Conservation (phyloP, 345 rosid species). For the Erodium maritimum region DNA sequence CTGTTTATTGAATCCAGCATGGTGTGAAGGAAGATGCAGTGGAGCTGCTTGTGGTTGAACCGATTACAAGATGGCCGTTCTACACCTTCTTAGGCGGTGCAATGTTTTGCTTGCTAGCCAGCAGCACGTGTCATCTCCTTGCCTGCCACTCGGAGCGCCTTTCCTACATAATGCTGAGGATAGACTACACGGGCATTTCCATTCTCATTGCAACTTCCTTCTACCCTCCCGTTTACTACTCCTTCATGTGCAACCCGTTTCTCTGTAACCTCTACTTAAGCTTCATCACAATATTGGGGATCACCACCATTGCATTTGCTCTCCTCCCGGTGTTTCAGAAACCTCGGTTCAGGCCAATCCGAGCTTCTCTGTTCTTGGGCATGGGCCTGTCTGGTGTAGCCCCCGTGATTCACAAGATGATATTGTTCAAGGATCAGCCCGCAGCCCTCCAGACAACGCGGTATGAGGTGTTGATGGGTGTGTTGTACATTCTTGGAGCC, state of each 20-base stretch:
- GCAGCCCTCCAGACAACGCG: constrained; percentile 88
- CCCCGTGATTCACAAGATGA: constrained; percentile 68
- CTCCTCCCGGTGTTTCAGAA: constrained; percentile 74
- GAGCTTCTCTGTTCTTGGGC: constrained; percentile 67
- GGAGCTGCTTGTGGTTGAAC: constrained; percentile 51
- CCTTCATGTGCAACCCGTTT: constrained; percentile 88
- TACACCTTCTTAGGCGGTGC: constrained; percentile 86
- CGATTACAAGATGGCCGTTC: constrained; percentile 92
- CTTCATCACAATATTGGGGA: constrained; percentile 67
- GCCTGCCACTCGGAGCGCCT: constrained; percentile 77
- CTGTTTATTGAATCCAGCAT: constrained; percentile 30
- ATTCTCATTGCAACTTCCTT: constrained; percentile 81
- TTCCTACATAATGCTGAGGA: constrained; percentile 82
- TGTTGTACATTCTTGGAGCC: constrained; percentile 58
- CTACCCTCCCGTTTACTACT: constrained; percentile 85
- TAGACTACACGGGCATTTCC: constrained; percentile 81
- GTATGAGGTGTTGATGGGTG: constrained; percentile 79
- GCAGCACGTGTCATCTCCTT: constrained; percentile 81
- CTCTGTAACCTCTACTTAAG: constrained; percentile 83
- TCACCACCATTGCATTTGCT: constrained; percentile 48
- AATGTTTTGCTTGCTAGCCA: constrained; percentile 86
- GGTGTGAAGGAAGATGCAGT: constrained; percentile 60
- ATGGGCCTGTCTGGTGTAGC: constrained; percentile 80
- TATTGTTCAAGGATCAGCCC: constrained; percentile 66
- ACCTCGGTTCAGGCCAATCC: constrained; percentile 52